Conservation (phyloP, 1,284 basidiomycete species). For the Caloboletus firmus region DNA sequence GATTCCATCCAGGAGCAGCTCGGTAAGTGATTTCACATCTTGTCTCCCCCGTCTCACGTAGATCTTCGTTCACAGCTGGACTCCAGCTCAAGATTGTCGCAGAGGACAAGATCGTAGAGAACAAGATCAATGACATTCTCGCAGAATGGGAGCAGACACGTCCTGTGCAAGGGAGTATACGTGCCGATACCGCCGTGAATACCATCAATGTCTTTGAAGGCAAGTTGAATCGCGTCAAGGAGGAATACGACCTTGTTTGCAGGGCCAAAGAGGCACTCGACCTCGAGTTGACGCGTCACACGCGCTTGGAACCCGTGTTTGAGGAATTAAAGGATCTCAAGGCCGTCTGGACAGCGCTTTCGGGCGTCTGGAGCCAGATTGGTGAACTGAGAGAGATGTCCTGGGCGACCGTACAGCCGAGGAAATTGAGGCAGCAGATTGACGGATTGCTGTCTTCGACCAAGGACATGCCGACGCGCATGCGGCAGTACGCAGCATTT, state of each 20-base stretch:
- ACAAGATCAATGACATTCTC: slow-evolving; percentile 87
- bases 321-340: slow-evolving; percentile 97
- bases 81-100: slow-evolving; percentile 99
- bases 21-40: slow-evolving; percentile 45
- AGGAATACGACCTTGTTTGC: slow-evolving; percentile 92
- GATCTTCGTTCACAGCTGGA: slow-evolving; percentile 58
- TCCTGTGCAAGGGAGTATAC: slow-evolving; percentile 94
- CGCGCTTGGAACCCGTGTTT: slow-evolving; percentile 88
- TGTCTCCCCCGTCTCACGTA: slow-evolving; percentile 1
- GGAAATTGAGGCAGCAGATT: slow-evolving; percentile 93
- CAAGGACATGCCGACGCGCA: slow-evolving; percentile 97
- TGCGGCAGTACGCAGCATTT: slow-evolving; percentile 99
- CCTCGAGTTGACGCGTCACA: slow-evolving; percentile 87
- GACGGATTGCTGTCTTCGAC: slow-evolving; percentile 88
- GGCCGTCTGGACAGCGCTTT: slow-evolving; percentile 98
- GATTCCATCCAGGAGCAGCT: slow-evolving; percentile 98
- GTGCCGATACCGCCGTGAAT: slow-evolving; percentile 93
- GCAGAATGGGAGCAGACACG: slow-evolving; percentile 94
- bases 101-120: slow-evolving; percentile 96
- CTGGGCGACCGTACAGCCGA: slow-evolving; percentile 92
- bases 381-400: slow-evolving; percentile 84
- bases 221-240: slow-evolving; percentile 85
- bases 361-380: slow-evolving; percentile 95
- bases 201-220: slow-evolving; percentile 93
- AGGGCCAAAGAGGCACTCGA: slow-evolving; percentile 97